Base-by-base conservation (phyloP, 2,329 filamentous ascomycete genomes). In the Apiospora marii region DNA sequence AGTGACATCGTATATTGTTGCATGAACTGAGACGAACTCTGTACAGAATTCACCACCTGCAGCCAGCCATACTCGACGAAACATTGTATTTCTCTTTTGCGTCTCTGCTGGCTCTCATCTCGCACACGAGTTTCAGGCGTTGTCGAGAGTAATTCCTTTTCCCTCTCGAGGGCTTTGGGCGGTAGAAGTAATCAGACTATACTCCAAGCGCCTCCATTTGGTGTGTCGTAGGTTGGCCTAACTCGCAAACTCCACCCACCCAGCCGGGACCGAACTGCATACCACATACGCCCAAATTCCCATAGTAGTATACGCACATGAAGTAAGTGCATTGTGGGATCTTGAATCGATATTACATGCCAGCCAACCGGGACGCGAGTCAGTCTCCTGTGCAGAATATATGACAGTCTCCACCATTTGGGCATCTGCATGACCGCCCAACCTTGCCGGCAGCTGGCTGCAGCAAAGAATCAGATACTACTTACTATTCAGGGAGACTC, bases 331-430 rank as follows among this genome's bases (percentile, higher is more conserved):
- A 61, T 61, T 61, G 53, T 61, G 19, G 53, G 34, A 61, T 61
- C 53, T 61, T 61, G 53, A 61, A 37, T 61, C 53, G 34, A 64
- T 64, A 64, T 64, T n/a, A 22, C 58, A 64, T 64, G 58, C 58
- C 58, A n/a, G 34, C 14, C 19, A 24, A 2, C 30, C 58, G 58
- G 58, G 58, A 41, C 58, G 10, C 58, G 58, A 64, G 58, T 64
- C 58, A 64, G 58, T 64, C 58, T 64, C 10, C 19, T 24, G 58
- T 19, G n/a, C 19, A 37, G 19, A 19, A 41, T 64, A 41, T 64
- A 41, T 64, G 58, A 14, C 19, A 14, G 7, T 64, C 19, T 41
- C 58, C 58, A 64, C 58, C 58, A n/a, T 64, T 41, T 41, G 58
- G 30, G 58, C 58, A 64, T 64, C 22, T 41, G 27, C 27, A 22